Base-by-base conservation (phyloP, 2,329 filamentous ascomycete species). In the Cladophialophora exuberans region DNA sequence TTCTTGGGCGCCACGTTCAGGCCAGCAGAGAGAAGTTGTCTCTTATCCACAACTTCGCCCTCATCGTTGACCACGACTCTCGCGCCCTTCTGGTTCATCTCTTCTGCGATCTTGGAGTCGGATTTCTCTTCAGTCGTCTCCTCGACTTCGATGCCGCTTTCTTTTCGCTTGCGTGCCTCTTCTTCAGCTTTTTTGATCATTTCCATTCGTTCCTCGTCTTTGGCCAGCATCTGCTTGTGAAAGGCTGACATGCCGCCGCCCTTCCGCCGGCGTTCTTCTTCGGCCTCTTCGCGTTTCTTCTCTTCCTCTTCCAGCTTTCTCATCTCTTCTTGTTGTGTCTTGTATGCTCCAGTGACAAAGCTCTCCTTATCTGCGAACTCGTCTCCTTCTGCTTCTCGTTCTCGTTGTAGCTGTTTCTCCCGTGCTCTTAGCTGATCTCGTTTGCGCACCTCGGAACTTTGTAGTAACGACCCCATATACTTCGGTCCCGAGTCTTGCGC, bases 341-440 rank as follows among this genome's bases (percentile, higher is more conserved):
- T 85, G 69, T 87, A 87, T 30, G 84, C 83, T 1, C 76, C 75
- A 1, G 84, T 87, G 36, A 87, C 84, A 58, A 87, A 87, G 65
- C 81, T 85, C 68, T 87, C 84, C 66, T 85, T 86, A 63, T 85
- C 84, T 0, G 78, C 82, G 56, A 84, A 86, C 57, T 83, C 82
- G 44, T 86, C 84, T n/a, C 83, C 84, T 64, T 87, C 84, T 0
- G 78, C 79, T 62, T 86, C 84, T 23, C 84, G 76, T 65, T 87
- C 84, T 54, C 77, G 77, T 47, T 82, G 79, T 10, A 87, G 65
- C 54, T 83, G 66, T 59, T 84, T 83, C 66, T 87, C 84, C 30
- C 79, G 76, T 15, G 84, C 84, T 6, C 83, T 76, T 45, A 83
- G 68, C 60, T 84, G 82, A 64, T 86, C 84, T 44, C 84, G 81